Base-by-base conservation (phyloP, 192 early-diverging fungal species). In the Gaertneriomyces sp. region DNA sequence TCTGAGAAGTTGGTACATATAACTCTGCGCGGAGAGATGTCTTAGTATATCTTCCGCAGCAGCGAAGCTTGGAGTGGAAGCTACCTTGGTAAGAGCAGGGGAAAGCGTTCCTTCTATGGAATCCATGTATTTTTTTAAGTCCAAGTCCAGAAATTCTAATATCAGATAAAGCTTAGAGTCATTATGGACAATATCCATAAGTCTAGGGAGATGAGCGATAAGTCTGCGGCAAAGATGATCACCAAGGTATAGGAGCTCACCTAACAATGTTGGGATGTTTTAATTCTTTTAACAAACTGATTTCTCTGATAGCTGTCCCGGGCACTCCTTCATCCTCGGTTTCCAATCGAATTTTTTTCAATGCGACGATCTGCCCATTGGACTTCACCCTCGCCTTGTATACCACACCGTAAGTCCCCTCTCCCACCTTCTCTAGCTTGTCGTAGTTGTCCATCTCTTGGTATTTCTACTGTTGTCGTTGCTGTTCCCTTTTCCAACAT, bases 301-400 rank as follows among this genome's bases (percentile, higher is more conserved):
- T 98, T 79, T 99, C 96, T 42, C 96, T 84, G 68, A 99, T 95
- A 58, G 96, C 96, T 11, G 96, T 99, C 5, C 91, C 93, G 20
- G 96, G 96, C 45, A 94, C 94, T 74, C 94, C 93, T 72, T 95
- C 93, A 45, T 82, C 76, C 63, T 84, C 82, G 14, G 75, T 76
- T 59, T 81, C 93, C 50, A 96, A 79, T 55, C 88, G 80, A 51
- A 98, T 98, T 75, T 98, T 93, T 74, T 99, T 99, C 42, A 99
- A 76, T 8, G 96, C 96, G 25, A 99, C 96, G 49, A 93, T 89
- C 56, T 89, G 85, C 58, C 90, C 90, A 45, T 77, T 91, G 12
- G 79, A 71, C 68, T 84, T 70, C 71, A 88, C 87, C 70, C 88
- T 73, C 56, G 91, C 96, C 81, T 96, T 94, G 77, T 83, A 85